phyloP scores from a whole-genome alignment of 2,329 filamentous ascomycete genomes.

The Hymenoscyphus infarciens region DNA sequence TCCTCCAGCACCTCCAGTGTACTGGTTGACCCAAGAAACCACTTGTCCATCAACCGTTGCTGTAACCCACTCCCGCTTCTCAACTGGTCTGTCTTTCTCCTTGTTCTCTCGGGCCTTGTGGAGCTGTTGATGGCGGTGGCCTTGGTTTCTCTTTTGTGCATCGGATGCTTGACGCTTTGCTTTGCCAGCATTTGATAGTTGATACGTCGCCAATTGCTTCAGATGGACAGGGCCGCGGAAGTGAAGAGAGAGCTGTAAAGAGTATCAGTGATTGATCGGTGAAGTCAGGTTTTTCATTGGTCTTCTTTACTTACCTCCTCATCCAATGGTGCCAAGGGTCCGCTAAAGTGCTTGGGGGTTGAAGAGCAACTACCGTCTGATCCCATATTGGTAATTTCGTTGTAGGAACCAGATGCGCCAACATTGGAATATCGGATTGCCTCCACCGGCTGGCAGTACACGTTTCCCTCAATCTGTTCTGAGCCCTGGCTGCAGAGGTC shows the following conservation, averaged over 20 bases:
- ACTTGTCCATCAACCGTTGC: slow-evolving; percentile 57
- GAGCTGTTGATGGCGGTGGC: slow-evolving; percentile 50
- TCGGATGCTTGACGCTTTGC: slow-evolving; percentile 34
- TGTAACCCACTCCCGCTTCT: slow-evolving; percentile 49
- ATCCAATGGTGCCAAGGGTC: slow-evolving; percentile 62
- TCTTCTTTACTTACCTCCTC: slow-evolving; percentile 56
- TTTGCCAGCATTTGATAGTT: slow-evolving; percentile 39
- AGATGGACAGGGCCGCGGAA: slow-evolving; percentile 67
- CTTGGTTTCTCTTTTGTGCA: slow-evolving; percentile 38
- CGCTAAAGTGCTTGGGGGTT: slow-evolving; percentile 50
- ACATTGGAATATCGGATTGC: slow-evolving; percentile 67
- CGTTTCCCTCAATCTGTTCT: slow-evolving; percentile 49
- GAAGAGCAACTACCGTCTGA: slow-evolving; percentile 51
- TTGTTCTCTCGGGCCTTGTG: slow-evolving; percentile 35
- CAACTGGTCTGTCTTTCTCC: slow-evolving; percentile 27
- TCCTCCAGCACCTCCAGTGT: slow-evolving; percentile 31
- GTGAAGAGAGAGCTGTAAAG: slow-evolving; percentile 62
- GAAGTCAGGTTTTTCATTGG: neutral
- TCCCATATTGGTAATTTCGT: slow-evolving; percentile 60
- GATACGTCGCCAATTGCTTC: slow-evolving; percentile 67
- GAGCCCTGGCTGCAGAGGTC: slow-evolving; percentile 10
- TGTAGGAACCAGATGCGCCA: slow-evolving; percentile 58
- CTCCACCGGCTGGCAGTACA: slow-evolving; percentile 61
- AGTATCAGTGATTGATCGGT: neutral
- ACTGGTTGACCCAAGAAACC: slow-evolving; percentile 58